A percentile compares a stretch with the other conserved stretches of the same genome.
Conservation (phyloP, 2,329 filamentous ascomycete species). For the Penicillium janthinellum region DNA sequence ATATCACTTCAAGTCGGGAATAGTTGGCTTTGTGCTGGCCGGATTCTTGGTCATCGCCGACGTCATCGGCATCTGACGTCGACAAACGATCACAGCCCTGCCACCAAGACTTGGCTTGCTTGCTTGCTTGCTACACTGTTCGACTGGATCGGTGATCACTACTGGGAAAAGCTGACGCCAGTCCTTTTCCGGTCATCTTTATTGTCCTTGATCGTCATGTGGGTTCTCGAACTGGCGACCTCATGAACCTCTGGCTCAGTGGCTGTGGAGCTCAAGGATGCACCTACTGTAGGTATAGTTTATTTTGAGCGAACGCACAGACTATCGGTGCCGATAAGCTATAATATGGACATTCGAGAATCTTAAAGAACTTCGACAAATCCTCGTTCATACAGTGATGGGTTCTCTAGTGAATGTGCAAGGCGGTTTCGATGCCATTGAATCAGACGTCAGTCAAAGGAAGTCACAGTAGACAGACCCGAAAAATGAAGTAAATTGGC, state of each 20-base stretch:
- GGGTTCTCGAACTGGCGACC: not conserved
- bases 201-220: not conserved
- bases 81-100: slow-evolving; percentile 24
- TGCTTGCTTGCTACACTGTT: not conserved
- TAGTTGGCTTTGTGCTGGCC: slow-evolving; percentile 11
- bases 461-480: not conserved
- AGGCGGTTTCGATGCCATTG: slow-evolving; percentile 30
- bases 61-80: slow-evolving; percentile 33
- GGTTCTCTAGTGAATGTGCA: slow-evolving; percentile 11
- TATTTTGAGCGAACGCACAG: not conserved
- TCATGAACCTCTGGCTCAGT: not conserved
- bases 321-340: not conserved
- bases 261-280: not conserved
- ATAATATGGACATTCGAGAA: not conserved
- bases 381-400: not conserved
- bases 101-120: not conserved
- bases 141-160: not conserved
- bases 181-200: not conserved
- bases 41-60: slow-evolving; percentile 14
- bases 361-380: not conserved
- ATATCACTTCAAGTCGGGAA: slow-evolving; percentile 8
- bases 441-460: not conserved
- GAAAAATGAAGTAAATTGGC: not conserved
- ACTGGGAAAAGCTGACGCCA: not conserved
- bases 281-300: not conserved